Conservation (phyloP, 176 grass and related monocot species). For the Tuctoria greenei region DNA sequence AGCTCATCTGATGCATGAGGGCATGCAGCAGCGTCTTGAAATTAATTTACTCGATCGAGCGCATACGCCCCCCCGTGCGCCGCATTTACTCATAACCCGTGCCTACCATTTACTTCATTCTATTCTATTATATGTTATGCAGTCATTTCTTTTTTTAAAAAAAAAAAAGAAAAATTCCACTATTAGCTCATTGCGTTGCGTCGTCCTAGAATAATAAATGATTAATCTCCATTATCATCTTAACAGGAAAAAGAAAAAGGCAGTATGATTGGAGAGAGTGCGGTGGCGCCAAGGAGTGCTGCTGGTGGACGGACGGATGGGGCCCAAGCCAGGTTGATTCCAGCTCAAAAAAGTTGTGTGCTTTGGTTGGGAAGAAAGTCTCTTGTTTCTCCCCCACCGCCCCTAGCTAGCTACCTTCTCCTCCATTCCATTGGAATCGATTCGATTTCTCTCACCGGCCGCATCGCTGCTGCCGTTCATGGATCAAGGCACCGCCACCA, state of each 20-base stretch:
- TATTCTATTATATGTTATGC: too few species aligned
- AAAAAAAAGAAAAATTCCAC: too few species aligned
- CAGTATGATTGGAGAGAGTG: neutral
- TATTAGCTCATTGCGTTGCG: too few species aligned
- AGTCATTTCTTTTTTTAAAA: too few species aligned
- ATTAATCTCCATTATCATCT: too few species aligned
- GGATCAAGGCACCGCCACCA: neutral
- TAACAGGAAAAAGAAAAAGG: too few species aligned
- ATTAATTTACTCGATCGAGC: neutral
- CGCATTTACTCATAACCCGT: neutral
- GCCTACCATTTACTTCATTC: neutral
- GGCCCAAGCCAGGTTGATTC: constrained; percentile 14
- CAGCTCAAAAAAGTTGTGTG: neutral
- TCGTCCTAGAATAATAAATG: too few species aligned
- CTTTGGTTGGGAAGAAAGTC: neutral
- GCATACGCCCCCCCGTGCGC: neutral
- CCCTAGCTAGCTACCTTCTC: neutral
- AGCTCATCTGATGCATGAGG: too few species aligned
- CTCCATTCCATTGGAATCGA: neutral
- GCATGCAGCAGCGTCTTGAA: neutral
- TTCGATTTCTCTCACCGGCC: neutral
- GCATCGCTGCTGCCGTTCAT: neutral
- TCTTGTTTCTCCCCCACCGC: too few species aligned
- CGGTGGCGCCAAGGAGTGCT: neutral
- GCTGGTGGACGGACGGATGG: neutral